A percentile compares a stretch with the other conserved stretches of the same genome.
Evolutionary conservation across 176 grass and related monocot genomes (phyloP).

Genomic region (Aegilops umbellulata): DNA sequence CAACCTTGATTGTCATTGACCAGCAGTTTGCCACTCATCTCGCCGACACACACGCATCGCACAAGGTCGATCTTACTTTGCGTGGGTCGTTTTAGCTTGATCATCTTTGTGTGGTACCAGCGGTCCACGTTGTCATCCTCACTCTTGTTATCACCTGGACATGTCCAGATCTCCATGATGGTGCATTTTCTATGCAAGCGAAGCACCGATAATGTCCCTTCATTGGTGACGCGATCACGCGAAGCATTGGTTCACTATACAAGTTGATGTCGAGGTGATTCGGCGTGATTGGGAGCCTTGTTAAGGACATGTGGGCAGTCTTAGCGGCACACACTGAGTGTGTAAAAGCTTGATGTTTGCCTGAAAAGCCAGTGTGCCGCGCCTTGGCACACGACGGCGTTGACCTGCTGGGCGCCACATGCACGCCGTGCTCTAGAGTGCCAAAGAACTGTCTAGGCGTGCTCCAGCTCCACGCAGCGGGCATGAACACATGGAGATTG

Average conservation of each 20-base stretch:
- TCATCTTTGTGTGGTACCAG: not conserved
- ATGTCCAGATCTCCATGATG: not conserved
- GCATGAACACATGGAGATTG: not conserved
- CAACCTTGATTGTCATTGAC: not conserved
- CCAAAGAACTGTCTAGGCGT: not conserved
- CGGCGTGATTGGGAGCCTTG: not conserved
- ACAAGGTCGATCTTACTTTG: not conserved
- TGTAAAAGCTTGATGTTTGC: not conserved
- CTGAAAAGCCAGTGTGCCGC: not conserved
- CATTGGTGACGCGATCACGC: not conserved
- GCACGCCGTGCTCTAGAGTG: not conserved
- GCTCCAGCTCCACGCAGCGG: not conserved
- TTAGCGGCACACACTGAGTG: not conserved
- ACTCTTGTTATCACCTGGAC: not conserved
- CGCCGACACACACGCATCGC: not conserved
- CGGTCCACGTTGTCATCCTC: not conserved
- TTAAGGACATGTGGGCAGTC: not conserved
- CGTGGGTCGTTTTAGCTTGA: not conserved
- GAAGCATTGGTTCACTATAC: not conserved
- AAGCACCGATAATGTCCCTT: not conserved
- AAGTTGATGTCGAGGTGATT: not conserved
- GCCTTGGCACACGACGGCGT: not conserved
- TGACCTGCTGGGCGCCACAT: not conserved
- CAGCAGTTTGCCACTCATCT: not conserved
- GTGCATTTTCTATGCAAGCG: not conserved